A percentile compares a stretch with the other conserved stretches of the same genome.
phyloP scores from a whole-genome alignment of 306 rosid species.

The Vigna nakashimae region DNA sequence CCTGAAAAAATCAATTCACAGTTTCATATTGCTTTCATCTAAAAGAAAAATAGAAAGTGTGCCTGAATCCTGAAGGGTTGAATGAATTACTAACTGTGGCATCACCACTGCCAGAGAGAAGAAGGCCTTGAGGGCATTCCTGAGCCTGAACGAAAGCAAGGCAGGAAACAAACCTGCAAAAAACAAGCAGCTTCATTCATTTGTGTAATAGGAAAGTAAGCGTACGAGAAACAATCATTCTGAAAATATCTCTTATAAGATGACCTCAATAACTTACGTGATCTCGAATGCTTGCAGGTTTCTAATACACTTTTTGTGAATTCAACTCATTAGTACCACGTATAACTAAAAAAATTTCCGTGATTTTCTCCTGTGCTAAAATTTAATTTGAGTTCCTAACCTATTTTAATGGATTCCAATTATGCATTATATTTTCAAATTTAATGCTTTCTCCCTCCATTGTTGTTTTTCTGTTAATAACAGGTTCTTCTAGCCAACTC shows the following conservation, averaged over 20 bases:
- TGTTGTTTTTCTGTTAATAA: too few relatives aligned
- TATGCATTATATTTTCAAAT: too few relatives aligned
- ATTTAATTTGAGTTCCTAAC: too few relatives aligned
- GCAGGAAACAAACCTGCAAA: conserved; percentile 84
- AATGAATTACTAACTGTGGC: conserved; percentile 68
- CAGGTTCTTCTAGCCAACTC: too few relatives aligned
- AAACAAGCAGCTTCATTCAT: conserved; percentile 32
- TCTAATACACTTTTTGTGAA: too few relatives aligned
- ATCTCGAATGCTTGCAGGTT: too few relatives aligned
- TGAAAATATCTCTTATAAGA: background rate
- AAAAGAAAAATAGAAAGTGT: conserved; percentile 34
- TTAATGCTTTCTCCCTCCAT: too few relatives aligned
- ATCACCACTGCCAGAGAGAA: conserved; percentile 94
- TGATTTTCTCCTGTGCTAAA: too few relatives aligned
- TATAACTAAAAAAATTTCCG: too few relatives aligned
- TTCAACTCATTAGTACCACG: too few relatives aligned
- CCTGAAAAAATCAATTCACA: conserved; percentile 56
- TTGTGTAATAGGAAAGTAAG: background rate
- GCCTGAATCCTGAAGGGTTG: conserved; percentile 33
- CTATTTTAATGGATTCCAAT: too few relatives aligned
- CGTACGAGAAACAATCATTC: background rate
- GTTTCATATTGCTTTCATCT: conserved; percentile 25
- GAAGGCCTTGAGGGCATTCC: conserved; percentile 67
- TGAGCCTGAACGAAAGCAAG: conserved; percentile 66
- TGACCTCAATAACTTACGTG: conserved; percentile 4